phyloP scores from a whole-genome alignment of 1,284 basidiomycete species.

The Lignosus rhinocerotis region DNA sequence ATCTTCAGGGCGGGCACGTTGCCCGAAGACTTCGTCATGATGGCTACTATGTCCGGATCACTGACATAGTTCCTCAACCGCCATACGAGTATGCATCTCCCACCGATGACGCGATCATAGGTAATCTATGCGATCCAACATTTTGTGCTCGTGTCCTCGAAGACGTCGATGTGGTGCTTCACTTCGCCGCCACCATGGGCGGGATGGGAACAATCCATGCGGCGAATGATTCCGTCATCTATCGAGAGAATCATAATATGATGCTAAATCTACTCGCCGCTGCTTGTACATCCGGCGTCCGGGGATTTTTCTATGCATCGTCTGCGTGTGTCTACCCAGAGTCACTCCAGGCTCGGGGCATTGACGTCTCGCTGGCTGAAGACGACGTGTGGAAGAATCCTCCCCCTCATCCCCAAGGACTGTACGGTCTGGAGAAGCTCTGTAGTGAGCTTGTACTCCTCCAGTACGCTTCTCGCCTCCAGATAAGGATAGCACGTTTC shows the following conservation, averaged over 20 bases:
- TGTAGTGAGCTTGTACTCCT: conserved; percentile 47
- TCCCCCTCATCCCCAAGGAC: conserved; percentile 49
- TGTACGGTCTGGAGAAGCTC: conserved; percentile 62
- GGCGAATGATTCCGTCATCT: conserved; percentile 50
- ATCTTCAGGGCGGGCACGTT: conserved; percentile 51
- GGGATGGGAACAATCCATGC: conserved; percentile 62
- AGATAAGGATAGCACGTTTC: conserved; percentile 53
- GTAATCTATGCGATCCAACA: conserved; percentile 46
- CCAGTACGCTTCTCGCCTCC: conserved; percentile 35
- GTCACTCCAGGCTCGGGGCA: conserved; percentile 37
- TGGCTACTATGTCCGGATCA: conserved; percentile 43
- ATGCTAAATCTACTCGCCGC: conserved; percentile 48
- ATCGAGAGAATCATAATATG: conserved; percentile 51
- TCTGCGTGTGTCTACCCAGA: conserved; percentile 61
- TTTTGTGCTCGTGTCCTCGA: conserved; percentile 41
- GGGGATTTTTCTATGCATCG: conserved; percentile 54
- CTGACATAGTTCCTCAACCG: conserved; percentile 39
- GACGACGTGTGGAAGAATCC: conserved; percentile 40
- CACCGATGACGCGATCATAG: conserved; percentile 41
- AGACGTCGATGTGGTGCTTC: conserved; percentile 46
- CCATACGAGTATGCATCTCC: conserved; percentile 28
- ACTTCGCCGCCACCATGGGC: conserved; percentile 62
- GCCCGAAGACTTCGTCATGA: conserved; percentile 38
- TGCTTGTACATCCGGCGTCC: conserved; percentile 39
- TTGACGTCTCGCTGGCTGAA: conserved; percentile 48